Percentiles rank a stretch among this genome's conserved stretches.
Evolutionary conservation across 1,284 basidiomycete genomes (phyloP).

Genomic region (Erythrobasidium hasegawianum): DNA sequence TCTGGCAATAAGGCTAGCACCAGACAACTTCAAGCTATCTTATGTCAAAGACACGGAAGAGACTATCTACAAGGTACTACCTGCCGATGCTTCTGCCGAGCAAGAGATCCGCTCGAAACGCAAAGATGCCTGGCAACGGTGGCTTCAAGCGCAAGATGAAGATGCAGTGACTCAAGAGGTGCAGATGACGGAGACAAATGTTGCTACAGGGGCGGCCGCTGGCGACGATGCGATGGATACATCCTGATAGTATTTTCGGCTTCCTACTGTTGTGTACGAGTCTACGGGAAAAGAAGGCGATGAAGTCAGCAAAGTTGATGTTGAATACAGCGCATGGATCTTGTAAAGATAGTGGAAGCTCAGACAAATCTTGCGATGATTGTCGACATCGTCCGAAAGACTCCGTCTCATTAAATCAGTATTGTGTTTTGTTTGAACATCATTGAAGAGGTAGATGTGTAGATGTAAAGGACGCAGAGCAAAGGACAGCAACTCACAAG

Average conservation of each 20-base stretch:
- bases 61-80: constrained; percentile 8
- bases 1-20: constrained; percentile 40
- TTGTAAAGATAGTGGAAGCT: too few relatives aligned
- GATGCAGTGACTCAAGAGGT: neutral
- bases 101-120: constrained; percentile 1
- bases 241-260: too few relatives aligned
- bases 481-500: too few relatives aligned
- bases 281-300: too few relatives aligned
- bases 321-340: too few relatives aligned
- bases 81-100: neutral
- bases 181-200: neutral
- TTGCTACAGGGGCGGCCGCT: too few relatives aligned
- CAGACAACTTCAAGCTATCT: constrained; percentile 48
- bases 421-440: constrained; percentile 33
- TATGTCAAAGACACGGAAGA: constrained; percentile 51
- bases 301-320: too few relatives aligned
- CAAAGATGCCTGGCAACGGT: constrained; percentile 27
- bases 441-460: neutral
- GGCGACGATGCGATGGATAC: too few relatives aligned
- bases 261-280: too few relatives aligned
- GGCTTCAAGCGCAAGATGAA: constrained; percentile 11
- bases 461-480: too few relatives aligned
- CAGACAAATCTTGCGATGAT: constrained; percentile 1
- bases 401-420: constrained; percentile 37
- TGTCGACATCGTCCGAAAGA: neutral